Base-by-base conservation (phyloP, 192 early-diverging fungal genomes). In the Coemansia sp. region DNA sequence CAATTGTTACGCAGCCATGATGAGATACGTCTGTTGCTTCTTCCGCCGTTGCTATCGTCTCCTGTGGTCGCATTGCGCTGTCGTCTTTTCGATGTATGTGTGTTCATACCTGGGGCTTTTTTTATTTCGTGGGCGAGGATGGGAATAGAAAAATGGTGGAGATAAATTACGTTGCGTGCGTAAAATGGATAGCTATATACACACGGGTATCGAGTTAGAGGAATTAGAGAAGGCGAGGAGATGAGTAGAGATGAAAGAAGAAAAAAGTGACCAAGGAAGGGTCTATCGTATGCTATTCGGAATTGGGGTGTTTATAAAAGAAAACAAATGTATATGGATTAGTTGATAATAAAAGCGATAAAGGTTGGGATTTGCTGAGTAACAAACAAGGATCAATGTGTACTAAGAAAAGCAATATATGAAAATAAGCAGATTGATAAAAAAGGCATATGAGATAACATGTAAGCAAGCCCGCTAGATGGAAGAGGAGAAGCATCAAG, bases 1-100 rank as follows among this genome's bases (percentile, higher is more conserved):
- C 76, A 79, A 64, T 79, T 79, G 64, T 79, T 79, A 56, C 76
- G 76, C n/a, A 68, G 67, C 70, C 71, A 79, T 2, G 76, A 79
- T n/a, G 70, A 53, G 26, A 25, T 30, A 15, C 45, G 33, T 51
- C 46, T 31, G 15, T 21, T 31, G 28, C 30, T 18, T 7, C 18
- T 57, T 30, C 21, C 49, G 15, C 26, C 49, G 55, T 18, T 20
- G n/a, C 18, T 21, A 10, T 31, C 30, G 16, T 4, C 13, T 25
- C 26, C 25, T 21, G 48, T 26, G 48, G 23, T 26, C 25, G 21
- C 48, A 51, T 51, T 13, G 9, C 9, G 8, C 23, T 51, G 48
- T 9, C 25, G 21, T 9, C 48, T 51, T 51, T 1, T 23, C 8
- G 48, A 7, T 51, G 21, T 51, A 7, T 51, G 48, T 28, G 48